These are phyloP conservation scores for Acacia crassicarpa DNA, from an alignment of 306 rosid species.

Conservation along the genomic window DNA sequence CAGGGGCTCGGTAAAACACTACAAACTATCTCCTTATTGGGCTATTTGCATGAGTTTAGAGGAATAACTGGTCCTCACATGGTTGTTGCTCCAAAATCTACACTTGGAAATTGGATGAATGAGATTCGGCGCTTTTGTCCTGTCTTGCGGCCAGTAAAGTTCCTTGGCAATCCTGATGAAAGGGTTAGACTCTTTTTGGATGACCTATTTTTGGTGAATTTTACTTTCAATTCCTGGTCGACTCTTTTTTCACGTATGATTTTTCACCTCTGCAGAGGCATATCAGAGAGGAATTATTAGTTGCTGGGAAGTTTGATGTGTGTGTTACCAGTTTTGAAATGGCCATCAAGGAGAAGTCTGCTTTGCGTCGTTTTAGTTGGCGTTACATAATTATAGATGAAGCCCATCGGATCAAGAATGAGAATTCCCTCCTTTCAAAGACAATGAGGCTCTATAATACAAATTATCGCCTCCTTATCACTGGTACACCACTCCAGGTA, in stretches of 20 bases:
- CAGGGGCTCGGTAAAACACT: constrained; percentile 98
- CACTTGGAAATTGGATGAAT: constrained; percentile 99
- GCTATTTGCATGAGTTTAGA: constrained; percentile 91
- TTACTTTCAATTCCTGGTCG: constrained; percentile 3
- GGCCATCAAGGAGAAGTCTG: constrained; percentile 93
- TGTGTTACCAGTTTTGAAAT: constrained; percentile 99
- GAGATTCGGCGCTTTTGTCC: constrained; percentile 98
- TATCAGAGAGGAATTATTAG: constrained; percentile 79
- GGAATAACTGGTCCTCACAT: constrained; percentile 95
- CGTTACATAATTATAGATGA: constrained; percentile 94
- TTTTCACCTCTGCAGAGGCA: constrained; percentile 57
- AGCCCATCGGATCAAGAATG: constrained; percentile 98
- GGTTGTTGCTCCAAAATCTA: constrained; percentile 99
- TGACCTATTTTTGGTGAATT: constrained; percentile 19
- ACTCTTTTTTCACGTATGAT: background rate
- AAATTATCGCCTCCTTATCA: constrained; percentile 89
- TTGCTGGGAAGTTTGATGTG: constrained; percentile 97
- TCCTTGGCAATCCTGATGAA: constrained; percentile 98
- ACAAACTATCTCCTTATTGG: constrained; percentile 94
- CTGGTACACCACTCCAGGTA: constrained; percentile 99
- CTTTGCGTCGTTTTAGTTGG: constrained; percentile 92
- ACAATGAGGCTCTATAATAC: constrained; percentile 94
- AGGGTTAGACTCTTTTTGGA: constrained; percentile 54
- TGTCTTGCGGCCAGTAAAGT: constrained; percentile 73
- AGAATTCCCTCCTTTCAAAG: constrained; percentile 92